phyloP scores from a whole-genome alignment of 2,329 filamentous ascomycete genomes.

The Ophiocordyceps polyrhachis-furcata region DNA sequence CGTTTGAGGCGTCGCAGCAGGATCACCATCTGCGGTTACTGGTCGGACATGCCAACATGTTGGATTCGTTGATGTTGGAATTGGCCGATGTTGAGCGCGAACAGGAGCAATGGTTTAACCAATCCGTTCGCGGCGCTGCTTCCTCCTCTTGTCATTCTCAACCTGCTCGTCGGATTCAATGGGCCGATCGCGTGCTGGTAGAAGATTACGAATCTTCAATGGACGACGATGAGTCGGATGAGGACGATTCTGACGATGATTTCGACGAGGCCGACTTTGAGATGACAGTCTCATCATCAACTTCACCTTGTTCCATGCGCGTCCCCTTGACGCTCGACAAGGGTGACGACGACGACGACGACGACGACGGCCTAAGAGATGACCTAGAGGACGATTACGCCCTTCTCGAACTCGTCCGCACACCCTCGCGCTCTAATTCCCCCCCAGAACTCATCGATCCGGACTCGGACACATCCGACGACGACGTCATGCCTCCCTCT shows the following conservation, averaged over 20 bases:
- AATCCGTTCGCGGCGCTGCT: constrained; percentile 64
- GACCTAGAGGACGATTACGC: constrained; percentile 46
- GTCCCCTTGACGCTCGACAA: constrained; percentile 4
- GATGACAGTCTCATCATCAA: constrained; percentile 24
- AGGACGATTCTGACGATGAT: too few species aligned
- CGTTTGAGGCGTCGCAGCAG: constrained; percentile 68
- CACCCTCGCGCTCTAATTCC: constrained; percentile 44
- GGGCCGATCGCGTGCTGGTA: constrained; percentile 64
- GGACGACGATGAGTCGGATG: constrained; percentile 9
- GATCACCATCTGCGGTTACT: constrained; percentile 92
- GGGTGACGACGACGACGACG: not conserved
- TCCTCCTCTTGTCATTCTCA: constrained; percentile 21
- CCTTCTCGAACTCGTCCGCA: constrained; percentile 48
- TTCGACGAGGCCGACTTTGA: constrained; percentile 32
- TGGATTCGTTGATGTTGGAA: constrained; percentile 83
- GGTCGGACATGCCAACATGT: constrained; percentile 94
- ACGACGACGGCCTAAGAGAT: constrained; percentile 27
- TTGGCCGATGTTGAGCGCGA: constrained; percentile 88
- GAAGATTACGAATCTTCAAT: constrained; percentile 45
- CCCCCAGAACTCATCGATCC: constrained; percentile 56
- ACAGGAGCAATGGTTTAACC: constrained; percentile 97
- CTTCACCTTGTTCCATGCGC: constrained; percentile 17
- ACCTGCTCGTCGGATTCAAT: constrained; percentile 55
- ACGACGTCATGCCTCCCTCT: constrained; percentile 62
- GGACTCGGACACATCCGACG: constrained; percentile 49